Evolutionary conservation across 1,139 yeast species (phyloP).

Genomic region (Tardiomyces digboiensis): DNA sequence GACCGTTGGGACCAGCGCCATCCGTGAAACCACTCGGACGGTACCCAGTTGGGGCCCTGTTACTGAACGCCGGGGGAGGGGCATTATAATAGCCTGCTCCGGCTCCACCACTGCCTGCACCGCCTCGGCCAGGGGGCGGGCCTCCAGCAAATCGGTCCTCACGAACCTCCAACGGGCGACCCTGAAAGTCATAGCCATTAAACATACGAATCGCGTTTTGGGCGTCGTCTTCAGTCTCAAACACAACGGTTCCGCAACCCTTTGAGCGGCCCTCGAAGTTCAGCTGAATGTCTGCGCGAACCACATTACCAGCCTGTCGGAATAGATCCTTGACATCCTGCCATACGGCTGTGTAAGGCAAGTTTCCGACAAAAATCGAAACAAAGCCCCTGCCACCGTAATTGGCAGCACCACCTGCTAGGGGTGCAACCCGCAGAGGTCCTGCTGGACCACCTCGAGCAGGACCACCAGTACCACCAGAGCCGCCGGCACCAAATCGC

Average conservation of each 20-base stretch:
- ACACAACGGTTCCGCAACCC: slow-evolving; percentile 87
- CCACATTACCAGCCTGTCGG: slow-evolving; percentile 64
- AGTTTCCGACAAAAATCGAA: slow-evolving; percentile 59
- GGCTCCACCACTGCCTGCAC: slow-evolving; percentile 52
- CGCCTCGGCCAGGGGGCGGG: slow-evolving; percentile 49
- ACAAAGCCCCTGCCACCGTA: slow-evolving; percentile 5
- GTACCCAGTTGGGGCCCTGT: neutral
- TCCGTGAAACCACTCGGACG: neutral
- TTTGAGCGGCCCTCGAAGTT: slow-evolving; percentile 69
- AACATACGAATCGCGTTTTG: slow-evolving; percentile 83
- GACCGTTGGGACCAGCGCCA: slow-evolving; percentile 52
- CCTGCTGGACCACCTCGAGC: slow-evolving; percentile 5
- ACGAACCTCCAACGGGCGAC: slow-evolving; percentile 73
- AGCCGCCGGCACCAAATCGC: slow-evolving; percentile 11
- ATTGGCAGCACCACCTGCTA: slow-evolving; percentile 11
- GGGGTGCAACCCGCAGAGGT: slow-evolving; percentile 10
- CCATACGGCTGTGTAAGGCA: slow-evolving; percentile 78
- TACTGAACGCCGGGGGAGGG: neutral
- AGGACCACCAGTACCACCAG: slow-evolving; percentile 11
- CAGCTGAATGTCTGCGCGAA: slow-evolving; percentile 69
- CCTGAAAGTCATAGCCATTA: slow-evolving; percentile 90
- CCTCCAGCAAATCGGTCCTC: slow-evolving; percentile 36
- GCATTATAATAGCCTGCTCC: neutral
- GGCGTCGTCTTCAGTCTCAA: slow-evolving; percentile 81
- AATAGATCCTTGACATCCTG: slow-evolving; percentile 79